Base-by-base conservation (phyloP, 345 rosid genomes). In the Schrenkiella parvula region DNA sequence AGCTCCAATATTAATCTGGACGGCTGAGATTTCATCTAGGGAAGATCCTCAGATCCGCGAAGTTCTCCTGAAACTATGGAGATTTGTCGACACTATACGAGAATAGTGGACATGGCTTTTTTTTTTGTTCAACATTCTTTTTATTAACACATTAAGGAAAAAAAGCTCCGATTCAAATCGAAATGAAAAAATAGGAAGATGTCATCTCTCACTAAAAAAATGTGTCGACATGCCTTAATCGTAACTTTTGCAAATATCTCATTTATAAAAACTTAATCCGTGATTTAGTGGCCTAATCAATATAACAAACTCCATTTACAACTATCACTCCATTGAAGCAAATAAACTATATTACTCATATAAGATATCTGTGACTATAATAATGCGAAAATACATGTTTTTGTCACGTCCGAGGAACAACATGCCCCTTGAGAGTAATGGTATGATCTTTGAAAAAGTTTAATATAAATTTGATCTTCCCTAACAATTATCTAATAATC, bases 391-490 rank as follows among this genome's bases (percentile, higher is more conserved):
- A 50, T 66, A 59, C 67, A 42, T 55, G 73, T 38, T 68, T 64
- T 75, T 75, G 79, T 71, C 80, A 71, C 75, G 72, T 66, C 68
- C 72, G 72, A 77, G 71, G 73, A 77, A 66, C 72, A 77, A 77
- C 77, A 77, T 58, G 67, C 79, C 79, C 23, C 14, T 75, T 68
- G 64, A 75, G 64, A 43, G 64, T 68, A 68, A 61, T 62, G 74
- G 74, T 35, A 57, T 52, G 70, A 68, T 69, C 34, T 60, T 51
- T 52, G 22, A 12, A 9, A 15, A 8, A 19, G 14, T 22, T 52
- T 48, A 29, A 57, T 28, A 28, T 21, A 22, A 50, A 31, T 25
- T 39, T 51, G 39, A 74, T 74, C 68, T 39, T 47, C 52, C 60
- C 53, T 57, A 44, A 46, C 53, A 18, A 42, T 28, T 17, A 18